phyloP scores from a whole-genome alignment of 768 basidiomycete genomes.

The Agaricus bisporus region DNA sequence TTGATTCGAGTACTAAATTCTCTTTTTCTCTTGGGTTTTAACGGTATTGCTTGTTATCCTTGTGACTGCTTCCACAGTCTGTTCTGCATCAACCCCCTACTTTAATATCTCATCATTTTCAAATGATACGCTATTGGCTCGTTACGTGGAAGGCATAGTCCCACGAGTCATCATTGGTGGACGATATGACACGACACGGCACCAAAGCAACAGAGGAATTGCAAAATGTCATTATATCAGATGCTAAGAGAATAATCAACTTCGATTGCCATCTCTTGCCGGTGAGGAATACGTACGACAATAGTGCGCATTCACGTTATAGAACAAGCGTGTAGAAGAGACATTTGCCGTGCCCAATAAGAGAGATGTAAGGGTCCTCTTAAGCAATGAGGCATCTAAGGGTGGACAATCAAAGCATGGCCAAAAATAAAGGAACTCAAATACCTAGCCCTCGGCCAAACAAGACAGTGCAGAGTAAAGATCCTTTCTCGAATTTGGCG shows the following conservation, averaged over 20 bases:
- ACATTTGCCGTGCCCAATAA: conserved; percentile 5
- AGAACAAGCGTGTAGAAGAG: conserved; percentile 44
- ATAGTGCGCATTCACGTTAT: conserved; percentile 21
- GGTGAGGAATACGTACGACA: conserved; percentile 20
- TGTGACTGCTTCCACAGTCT: not conserved
- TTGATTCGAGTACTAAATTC: conserved; percentile 18
- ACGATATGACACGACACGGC: conserved; percentile 47
- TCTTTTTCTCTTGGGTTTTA: not conserved
- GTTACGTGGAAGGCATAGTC: conserved; percentile 47
- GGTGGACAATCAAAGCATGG: not conserved
- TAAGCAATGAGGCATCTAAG: not conserved
- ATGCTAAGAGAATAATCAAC: not conserved
- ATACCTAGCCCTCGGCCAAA: conserved; percentile 4
- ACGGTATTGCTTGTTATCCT: not conserved
- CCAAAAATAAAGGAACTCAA: conserved; percentile 6
- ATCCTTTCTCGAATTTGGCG: not conserved
- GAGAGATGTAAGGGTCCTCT: not conserved
- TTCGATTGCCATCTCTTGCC: not conserved
- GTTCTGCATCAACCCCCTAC: not conserved
- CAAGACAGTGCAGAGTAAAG: not conserved
- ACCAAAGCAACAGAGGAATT: conserved; percentile 37
- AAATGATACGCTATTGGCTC: not conserved
- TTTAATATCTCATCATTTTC: not conserved
- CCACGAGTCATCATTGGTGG: conserved; percentile 38
- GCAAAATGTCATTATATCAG: not conserved